phyloP scores from a whole-genome alignment of 1,284 basidiomycete species.

The Ceratobasidium sp. region DNA sequence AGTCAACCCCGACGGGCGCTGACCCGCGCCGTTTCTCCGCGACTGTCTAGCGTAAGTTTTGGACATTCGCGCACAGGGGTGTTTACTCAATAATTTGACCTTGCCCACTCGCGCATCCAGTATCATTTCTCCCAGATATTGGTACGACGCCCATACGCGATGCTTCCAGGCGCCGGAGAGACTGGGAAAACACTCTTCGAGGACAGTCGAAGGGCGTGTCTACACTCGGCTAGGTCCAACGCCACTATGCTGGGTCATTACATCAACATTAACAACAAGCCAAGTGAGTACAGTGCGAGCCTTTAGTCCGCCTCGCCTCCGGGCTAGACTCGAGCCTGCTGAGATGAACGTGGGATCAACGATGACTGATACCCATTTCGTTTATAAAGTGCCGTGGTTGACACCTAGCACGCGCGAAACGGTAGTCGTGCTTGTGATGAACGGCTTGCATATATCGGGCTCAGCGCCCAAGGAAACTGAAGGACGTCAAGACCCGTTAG shows the following conservation, averaged over 20 bases:
- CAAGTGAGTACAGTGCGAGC: conserved; percentile 11
- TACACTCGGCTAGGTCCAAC: conserved; percentile 23
- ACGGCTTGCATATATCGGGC: conserved; percentile 15
- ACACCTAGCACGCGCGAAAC: conserved; percentile 32
- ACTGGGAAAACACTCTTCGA: conserved; percentile 25
- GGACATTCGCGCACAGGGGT: neutral
- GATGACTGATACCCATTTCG: neutral
- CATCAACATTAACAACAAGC: conserved; percentile 16
- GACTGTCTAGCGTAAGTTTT: conserved; percentile 26
- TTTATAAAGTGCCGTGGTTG: conserved; percentile 28
- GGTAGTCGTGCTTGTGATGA: conserved; percentile 32
- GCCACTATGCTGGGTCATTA: conserved; percentile 30
- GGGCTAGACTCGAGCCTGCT: neutral
- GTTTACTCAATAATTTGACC: conserved; percentile 11
- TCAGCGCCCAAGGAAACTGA: neutral
- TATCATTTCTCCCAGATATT: conserved; percentile 31
- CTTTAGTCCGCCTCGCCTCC: conserved; percentile 2
- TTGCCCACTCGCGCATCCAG: neutral
- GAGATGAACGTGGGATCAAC: neutral
- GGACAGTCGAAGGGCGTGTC: conserved; percentile 19
- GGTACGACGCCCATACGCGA: conserved; percentile 29
- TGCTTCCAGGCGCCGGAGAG: conserved; percentile 17
- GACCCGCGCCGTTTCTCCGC: conserved; percentile 33
- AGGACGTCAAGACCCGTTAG: neutral
- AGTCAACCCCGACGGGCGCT: conserved; percentile 1